Evolutionary conservation across 1,139 yeast species (phyloP).

Genomic region (Suzukiozyma palmioleophila): DNA sequence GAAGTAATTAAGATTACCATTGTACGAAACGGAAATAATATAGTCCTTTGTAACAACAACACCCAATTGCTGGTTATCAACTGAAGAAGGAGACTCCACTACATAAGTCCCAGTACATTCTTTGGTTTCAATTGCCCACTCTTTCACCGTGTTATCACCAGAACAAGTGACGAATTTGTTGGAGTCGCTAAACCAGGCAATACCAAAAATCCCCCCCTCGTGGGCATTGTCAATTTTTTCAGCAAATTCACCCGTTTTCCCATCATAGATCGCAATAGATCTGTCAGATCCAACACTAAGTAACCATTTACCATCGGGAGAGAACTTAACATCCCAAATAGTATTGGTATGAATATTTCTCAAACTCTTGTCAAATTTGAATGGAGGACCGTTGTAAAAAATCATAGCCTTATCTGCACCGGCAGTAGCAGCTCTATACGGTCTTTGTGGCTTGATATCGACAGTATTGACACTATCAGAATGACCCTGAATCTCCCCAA

Average conservation of each 20-base stretch:
- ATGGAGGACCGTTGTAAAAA: constrained; percentile 90
- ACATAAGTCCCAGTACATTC: constrained; percentile 33
- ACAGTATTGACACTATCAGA: constrained; percentile 82
- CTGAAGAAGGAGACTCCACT: constrained; percentile 25
- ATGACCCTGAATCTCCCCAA: constrained; percentile 95
- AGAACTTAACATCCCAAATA: constrained; percentile 74
- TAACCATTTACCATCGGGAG: constrained; percentile 70
- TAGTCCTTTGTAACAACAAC: constrained; percentile 60
- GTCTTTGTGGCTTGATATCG: constrained; percentile 81
- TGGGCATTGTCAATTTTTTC: constrained; percentile 54
- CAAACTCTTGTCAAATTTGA: constrained; percentile 71
- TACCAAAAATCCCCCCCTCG: constrained; percentile 75
- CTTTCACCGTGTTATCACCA: constrained; percentile 72
- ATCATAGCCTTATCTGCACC: constrained; percentile 85
- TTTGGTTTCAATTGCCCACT: constrained; percentile 46
- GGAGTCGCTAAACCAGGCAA: constrained; percentile 66
- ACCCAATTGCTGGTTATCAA: constrained; percentile 76
- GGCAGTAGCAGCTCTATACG: constrained; percentile 91
- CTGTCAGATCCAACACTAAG: constrained; percentile 90
- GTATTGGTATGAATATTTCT: constrained; percentile 76
- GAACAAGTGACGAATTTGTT: constrained; percentile 70
- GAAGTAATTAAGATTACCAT: constrained; percentile 69
- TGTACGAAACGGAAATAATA: constrained; percentile 63
- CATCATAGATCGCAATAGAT: constrained; percentile 73
- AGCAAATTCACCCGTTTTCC: constrained; percentile 75